Percentiles rank a stretch among this genome's conserved stretches.
These are phyloP conservation scores for Ballota nigra DNA, from an alignment of 257 asterid genomes.

Conservation along the genomic window DNA sequence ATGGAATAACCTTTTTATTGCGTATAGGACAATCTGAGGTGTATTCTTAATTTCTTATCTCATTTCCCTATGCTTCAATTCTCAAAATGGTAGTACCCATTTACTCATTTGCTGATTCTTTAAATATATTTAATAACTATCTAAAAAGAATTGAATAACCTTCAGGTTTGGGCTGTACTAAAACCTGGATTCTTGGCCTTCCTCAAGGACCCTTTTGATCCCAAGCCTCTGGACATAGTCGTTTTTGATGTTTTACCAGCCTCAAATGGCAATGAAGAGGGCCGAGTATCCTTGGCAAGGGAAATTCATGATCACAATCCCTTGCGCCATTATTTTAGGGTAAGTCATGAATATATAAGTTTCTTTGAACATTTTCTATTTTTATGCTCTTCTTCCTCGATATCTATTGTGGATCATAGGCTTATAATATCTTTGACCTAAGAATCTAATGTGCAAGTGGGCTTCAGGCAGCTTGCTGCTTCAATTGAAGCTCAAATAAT, in stretches of 20 bases:
- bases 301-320: slow-evolving; percentile 92
- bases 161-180: slow-evolving; percentile 96
- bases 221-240: slow-evolving; percentile 78
- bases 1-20: background rate
- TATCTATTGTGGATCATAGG: background rate
- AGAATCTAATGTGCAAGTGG: background rate
- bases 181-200: slow-evolving; percentile 98
- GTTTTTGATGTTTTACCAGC: slow-evolving; percentile 96
- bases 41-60: slow-evolving; percentile 9
- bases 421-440: slow-evolving; percentile 6
- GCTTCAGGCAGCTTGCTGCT: slow-evolving; percentile 9
- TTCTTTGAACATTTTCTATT: slow-evolving; percentile 27
- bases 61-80: slow-evolving; percentile 16
- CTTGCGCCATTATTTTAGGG: slow-evolving; percentile 92
- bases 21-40: slow-evolving; percentile 11
- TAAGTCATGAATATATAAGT: slow-evolving; percentile 31
- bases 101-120: background rate
- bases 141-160: slow-evolving; percentile 25
- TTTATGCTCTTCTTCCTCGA: slow-evolving; percentile 12
- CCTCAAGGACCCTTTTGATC: slow-evolving; percentile 84
- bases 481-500: slow-evolving; percentile 17
- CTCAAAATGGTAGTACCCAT: slow-evolving; percentile 11
- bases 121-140: background rate
- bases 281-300: slow-evolving; percentile 73
- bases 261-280: slow-evolving; percentile 76